Evolutionary conservation across 192 early-diverging fungal genomes (phyloP).

Genomic region (Dissophora ornata): DNA sequence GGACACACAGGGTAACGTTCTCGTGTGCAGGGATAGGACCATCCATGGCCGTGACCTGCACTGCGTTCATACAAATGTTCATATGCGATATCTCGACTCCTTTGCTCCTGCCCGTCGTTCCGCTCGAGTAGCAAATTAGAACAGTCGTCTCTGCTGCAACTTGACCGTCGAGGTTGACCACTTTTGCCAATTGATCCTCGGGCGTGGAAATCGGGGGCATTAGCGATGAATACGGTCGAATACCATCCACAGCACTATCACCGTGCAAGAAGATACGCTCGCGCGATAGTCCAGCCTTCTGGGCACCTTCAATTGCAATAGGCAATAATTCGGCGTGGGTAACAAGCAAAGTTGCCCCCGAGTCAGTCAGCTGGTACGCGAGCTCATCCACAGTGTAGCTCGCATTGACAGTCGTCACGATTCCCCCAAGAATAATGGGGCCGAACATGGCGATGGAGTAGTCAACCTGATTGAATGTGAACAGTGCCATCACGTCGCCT

Average conservation of each 20-base stretch:
- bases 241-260: constrained; percentile 43
- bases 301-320: constrained; percentile 51
- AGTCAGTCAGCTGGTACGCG: constrained; percentile 75
- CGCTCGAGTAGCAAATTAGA: constrained; percentile 77
- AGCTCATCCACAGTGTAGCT: constrained; percentile 82
- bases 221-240: constrained; percentile 33
- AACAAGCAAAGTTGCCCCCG: constrained; percentile 75
- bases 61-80: constrained; percentile 82
- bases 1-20: constrained; percentile 58
- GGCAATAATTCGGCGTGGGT: constrained; percentile 46
- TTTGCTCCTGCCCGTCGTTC: constrained; percentile 78
- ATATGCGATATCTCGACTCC: constrained; percentile 83
- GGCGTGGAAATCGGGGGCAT: constrained; percentile 33
- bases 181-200: constrained; percentile 9
- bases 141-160: constrained; percentile 48
- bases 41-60: constrained; percentile 66
- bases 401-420: constrained; percentile 83
- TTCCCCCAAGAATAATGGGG: constrained; percentile 61
- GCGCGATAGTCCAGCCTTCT: constrained; percentile 28
- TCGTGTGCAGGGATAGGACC: constrained; percentile 27
- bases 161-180: constrained; percentile 30
- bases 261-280: constrained; percentile 58
- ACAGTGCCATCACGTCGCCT: constrained; percentile 77
- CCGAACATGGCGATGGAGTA: constrained; percentile 49
- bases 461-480: constrained; percentile 76